Evolutionary conservation across 169 alveolate species (phyloP).

Genomic region (Toxoplasma gondii): DNA sequence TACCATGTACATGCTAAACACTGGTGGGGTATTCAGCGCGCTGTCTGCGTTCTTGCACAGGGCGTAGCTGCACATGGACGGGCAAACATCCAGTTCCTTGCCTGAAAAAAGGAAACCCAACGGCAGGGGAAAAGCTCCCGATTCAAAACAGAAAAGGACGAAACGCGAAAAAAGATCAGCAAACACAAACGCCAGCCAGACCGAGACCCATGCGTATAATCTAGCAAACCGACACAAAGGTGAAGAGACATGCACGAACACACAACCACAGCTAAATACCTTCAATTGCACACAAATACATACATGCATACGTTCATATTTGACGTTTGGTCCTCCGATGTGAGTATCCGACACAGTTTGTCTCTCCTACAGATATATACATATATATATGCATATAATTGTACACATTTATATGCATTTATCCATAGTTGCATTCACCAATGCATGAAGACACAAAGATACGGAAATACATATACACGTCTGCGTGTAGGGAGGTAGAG

Average conservation of each 20-base stretch:
- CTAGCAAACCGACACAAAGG: no score
- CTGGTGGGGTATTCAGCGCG: slow-evolving; percentile 76
- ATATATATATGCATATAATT: not conserved
- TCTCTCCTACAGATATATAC: not conserved
- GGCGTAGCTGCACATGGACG: slow-evolving; percentile 69
- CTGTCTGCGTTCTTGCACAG: slow-evolving; percentile 33
- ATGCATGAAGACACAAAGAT: not conserved
- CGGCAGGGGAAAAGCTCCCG: not conserved
- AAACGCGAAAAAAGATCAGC: no score
- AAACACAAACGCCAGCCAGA: not conserved
- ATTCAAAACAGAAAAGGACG: no score
- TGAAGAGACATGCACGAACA: no score
- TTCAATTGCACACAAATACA: not conserved
- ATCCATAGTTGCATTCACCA: no score
- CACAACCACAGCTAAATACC: not conserved
- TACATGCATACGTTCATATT: no score
- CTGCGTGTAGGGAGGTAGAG: not conserved
- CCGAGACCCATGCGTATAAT: not conserved
- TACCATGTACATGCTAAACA: slow-evolving; percentile 67
- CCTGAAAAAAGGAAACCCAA: slow-evolving; percentile 33
- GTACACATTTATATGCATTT: not conserved
- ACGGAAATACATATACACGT: not conserved
- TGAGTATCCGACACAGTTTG: no score
- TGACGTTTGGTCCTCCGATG: no score
- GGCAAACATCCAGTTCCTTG: slow-evolving; percentile 54